These are phyloP conservation scores for Tagetes erecta DNA, from an alignment of 129 eudicot species.

Conservation along the genomic window DNA sequence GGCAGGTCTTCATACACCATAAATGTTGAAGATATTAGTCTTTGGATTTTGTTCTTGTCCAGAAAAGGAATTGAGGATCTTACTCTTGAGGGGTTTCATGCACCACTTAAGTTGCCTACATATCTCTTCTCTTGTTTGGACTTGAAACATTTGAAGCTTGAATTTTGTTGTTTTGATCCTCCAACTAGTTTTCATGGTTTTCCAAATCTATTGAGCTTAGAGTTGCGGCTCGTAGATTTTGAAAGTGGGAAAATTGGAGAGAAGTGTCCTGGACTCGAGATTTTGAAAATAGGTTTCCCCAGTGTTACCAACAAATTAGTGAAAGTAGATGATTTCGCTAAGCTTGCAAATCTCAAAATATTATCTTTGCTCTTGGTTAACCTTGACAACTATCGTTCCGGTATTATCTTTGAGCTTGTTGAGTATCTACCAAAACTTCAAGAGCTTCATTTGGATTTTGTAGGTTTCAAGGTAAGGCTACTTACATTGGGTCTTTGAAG, in stretches of 20 bases:
- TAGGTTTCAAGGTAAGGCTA: not conserved
- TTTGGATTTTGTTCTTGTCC: constrained; percentile 4
- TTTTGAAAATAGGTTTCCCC: not conserved
- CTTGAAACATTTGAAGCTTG: constrained; percentile 15
- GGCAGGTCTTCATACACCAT: not conserved
- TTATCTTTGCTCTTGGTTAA: constrained; percentile 12
- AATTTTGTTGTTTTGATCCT: not conserved
- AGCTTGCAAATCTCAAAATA: not conserved
- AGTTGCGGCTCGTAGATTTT: not conserved
- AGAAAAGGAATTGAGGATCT: constrained; percentile 6
- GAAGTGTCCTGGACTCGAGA: constrained; percentile 17
- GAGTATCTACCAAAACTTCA: not conserved
- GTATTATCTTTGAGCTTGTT: not conserved
- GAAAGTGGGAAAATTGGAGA: not conserved
- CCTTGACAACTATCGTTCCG: not conserved
- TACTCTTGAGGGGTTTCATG: not conserved
- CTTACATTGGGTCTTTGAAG: not conserved
- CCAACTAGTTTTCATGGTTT: constrained; percentile 8
- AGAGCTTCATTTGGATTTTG: not conserved
- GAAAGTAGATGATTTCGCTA: no score
- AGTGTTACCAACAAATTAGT: no score
- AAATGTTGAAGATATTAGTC: not conserved
- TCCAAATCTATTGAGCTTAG: constrained; percentile 19
- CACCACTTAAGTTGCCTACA: not conserved
- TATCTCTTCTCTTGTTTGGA: constrained; percentile 20